These are phyloP conservation scores for Sporothrix dimorphospora DNA, from an alignment of 2,329 filamentous ascomycete genomes.

Conservation along the genomic window DNA sequence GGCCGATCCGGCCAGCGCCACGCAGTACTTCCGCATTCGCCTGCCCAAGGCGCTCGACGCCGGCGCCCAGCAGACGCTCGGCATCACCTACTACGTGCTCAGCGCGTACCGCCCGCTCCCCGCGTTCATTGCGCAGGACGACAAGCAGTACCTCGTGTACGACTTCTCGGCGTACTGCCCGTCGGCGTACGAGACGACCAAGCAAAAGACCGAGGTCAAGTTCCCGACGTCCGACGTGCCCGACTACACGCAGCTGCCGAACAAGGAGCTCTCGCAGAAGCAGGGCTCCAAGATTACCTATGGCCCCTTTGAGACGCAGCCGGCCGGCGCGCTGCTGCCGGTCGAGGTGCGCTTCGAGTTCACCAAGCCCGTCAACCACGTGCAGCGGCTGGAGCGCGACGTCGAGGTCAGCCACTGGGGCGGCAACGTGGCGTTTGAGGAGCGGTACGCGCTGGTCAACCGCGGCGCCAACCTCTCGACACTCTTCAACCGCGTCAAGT, in stretches of 20 bases:
- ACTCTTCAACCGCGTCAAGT: slow-evolving; percentile 77
- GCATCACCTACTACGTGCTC: slow-evolving; percentile 82
- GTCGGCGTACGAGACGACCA: slow-evolving; percentile 81
- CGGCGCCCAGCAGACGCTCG: slow-evolving; percentile 79
- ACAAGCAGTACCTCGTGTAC: slow-evolving; percentile 84
- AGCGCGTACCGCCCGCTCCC: slow-evolving; percentile 81
- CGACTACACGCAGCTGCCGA: slow-evolving; percentile 79
- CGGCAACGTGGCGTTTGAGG: slow-evolving; percentile 92
- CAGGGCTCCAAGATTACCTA: slow-evolving; percentile 87
- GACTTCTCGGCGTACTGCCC: slow-evolving; percentile 82
- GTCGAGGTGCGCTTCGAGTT: slow-evolving; percentile 90
- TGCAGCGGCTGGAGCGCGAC: slow-evolving; percentile 80
- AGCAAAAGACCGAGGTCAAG: slow-evolving; percentile 98
- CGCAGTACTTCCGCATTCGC: slow-evolving; percentile 82
- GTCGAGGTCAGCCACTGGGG: slow-evolving; percentile 98
- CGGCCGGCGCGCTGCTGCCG: slow-evolving; percentile 73
- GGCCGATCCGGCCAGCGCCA: slow-evolving; percentile 64
- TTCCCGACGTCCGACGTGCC: slow-evolving; percentile 76
- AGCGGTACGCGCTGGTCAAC: slow-evolving; percentile 87
- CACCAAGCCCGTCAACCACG: slow-evolving; percentile 85
- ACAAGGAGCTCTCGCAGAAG: slow-evolving; percentile 70
- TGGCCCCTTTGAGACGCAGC: slow-evolving; percentile 79
- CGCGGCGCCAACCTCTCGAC: slow-evolving; percentile 76
- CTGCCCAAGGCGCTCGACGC: slow-evolving; percentile 76
- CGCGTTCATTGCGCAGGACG: slow-evolving; percentile 77